A percentile compares a stretch with the other conserved stretches of the same genome.
These are phyloP conservation scores for Trichophyton mentagrophytes DNA, from an alignment of 2,329 filamentous ascomycete species.

Conservation along the genomic window DNA sequence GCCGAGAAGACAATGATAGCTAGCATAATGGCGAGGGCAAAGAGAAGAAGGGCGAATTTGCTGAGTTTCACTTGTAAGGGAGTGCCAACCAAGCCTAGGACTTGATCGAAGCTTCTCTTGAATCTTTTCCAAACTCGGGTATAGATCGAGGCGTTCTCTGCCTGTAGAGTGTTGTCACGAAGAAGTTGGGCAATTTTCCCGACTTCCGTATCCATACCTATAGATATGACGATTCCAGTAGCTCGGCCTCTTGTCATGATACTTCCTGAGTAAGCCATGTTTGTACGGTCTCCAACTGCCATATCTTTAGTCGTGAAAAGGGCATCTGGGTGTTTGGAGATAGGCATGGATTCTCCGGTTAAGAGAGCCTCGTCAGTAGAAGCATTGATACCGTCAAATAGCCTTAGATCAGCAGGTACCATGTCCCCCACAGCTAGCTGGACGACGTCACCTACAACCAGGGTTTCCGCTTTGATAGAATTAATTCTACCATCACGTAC, in stretches of 20 bases:
- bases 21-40: conserved; percentile 48
- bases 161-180: conserved; percentile 39
- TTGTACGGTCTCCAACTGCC: conserved; percentile 48
- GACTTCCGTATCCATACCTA: conserved; percentile 50
- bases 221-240: conserved; percentile 48
- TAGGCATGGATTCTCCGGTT: conserved; percentile 50
- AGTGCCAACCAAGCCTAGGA: conserved; percentile 42
- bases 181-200: conserved; percentile 48
- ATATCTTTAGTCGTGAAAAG: conserved; percentile 35
- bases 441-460: conserved; percentile 48
- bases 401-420: conserved; percentile 36
- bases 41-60: conserved; percentile 49
- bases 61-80: conserved; percentile 54
- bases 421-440: conserved; percentile 39
- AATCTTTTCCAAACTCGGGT: conserved; percentile 31
- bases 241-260: conserved; percentile 50
- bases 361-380: conserved; percentile 50
- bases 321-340: conserved; percentile 38
- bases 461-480: conserved; percentile 41
- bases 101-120: conserved; percentile 29
- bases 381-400: conserved; percentile 47
- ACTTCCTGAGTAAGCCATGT: conserved; percentile 49
- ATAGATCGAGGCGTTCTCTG: conserved; percentile 32
- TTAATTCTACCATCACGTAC: conserved; percentile 39
- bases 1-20: conserved; percentile 54